These are phyloP conservation scores for Smittium culicis DNA, from an alignment of 371 early-diverging fungal species.

Conservation along the genomic window DNA sequence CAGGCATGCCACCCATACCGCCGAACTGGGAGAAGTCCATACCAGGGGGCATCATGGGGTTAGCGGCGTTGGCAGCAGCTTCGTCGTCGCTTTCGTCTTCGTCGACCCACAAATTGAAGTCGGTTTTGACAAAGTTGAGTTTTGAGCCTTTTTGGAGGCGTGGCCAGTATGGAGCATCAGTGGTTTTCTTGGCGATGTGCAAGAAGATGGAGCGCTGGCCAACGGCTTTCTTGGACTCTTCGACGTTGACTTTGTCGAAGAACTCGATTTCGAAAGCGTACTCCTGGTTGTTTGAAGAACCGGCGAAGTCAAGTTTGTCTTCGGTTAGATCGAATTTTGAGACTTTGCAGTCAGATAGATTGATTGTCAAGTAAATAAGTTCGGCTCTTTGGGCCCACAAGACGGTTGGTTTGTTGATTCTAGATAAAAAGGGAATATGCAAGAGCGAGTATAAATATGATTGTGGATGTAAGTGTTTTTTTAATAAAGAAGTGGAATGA, in stretches of 20 bases:
- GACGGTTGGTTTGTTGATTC: constrained; percentile 42
- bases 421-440: constrained; percentile 9
- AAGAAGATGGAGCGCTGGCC: constrained; percentile 51
- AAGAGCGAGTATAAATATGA: too few species aligned
- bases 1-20: constrained; percentile 7
- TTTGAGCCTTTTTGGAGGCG: constrained; percentile 59
- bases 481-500: too few species aligned
- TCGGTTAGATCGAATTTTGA: constrained; percentile 49
- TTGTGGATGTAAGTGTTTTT: too few species aligned
- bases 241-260: constrained; percentile 48
- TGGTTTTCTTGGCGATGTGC: constrained; percentile 53
- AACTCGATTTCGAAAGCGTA: constrained; percentile 71
- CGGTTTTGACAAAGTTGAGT: constrained; percentile 70
- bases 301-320: constrained; percentile 27
- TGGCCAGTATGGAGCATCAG: constrained; percentile 62
- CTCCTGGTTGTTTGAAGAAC: constrained; percentile 44
- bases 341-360: constrained; percentile 55
- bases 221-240: constrained; percentile 51
- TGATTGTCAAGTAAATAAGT: constrained; percentile 71
- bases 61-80: constrained; percentile 34
- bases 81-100: constrained; percentile 87
- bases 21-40: constrained; percentile 39
- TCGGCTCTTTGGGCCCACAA: constrained; percentile 87
- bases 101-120: constrained; percentile 82
- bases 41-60: constrained; percentile 23